A percentile compares a stretch with the other conserved stretches of the same genome.
phyloP scores from a whole-genome alignment of 305 asterid genomes.

The Fraxinus baroniana region DNA sequence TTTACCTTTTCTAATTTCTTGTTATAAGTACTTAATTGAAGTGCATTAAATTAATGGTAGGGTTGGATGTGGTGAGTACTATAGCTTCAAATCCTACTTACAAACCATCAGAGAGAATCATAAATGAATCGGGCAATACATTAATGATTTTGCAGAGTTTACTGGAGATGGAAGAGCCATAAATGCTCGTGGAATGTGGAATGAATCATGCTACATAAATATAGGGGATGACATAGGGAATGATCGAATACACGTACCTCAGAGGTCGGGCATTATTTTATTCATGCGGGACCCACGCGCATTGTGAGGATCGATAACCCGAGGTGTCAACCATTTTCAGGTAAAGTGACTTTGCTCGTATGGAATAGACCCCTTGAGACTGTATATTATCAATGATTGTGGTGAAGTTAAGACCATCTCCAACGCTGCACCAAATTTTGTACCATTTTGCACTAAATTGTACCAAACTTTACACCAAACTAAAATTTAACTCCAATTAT shows the following conservation, averaged over 20 bases:
- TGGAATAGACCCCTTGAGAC: conserved; percentile 84
- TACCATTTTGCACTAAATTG: too few species aligned
- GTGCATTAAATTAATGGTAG: conserved; percentile 30
- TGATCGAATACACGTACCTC: too few species aligned
- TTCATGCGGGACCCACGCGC: too few species aligned
- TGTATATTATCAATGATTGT: conserved; percentile 69
- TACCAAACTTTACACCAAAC: too few species aligned
- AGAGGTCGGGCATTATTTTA: too few species aligned
- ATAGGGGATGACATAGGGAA: too few species aligned
- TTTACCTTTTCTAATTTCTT: neutral
- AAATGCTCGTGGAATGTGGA: conserved; percentile 43
- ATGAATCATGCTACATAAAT: too few species aligned
- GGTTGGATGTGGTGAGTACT: conserved; percentile 70
- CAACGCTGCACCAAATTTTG: too few species aligned
- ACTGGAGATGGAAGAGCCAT: conserved; percentile 87
- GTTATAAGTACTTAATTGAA: neutral
- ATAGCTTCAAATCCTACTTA: conserved; percentile 76
- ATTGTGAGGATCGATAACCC: too few species aligned
- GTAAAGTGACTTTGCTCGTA: neutral
- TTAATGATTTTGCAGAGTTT: conserved; percentile 65
- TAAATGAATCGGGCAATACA: too few species aligned
- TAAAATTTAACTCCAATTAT: too few species aligned
- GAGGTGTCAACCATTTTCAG: too few species aligned
- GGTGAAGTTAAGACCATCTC: conserved; percentile 45
- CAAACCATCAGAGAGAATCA: conserved; percentile 65